Percentiles rank a stretch among this genome's conserved stretches.
phyloP scores from a whole-genome alignment of 768 basidiomycete genomes.

The Kwoniella mangroviensis region DNA sequence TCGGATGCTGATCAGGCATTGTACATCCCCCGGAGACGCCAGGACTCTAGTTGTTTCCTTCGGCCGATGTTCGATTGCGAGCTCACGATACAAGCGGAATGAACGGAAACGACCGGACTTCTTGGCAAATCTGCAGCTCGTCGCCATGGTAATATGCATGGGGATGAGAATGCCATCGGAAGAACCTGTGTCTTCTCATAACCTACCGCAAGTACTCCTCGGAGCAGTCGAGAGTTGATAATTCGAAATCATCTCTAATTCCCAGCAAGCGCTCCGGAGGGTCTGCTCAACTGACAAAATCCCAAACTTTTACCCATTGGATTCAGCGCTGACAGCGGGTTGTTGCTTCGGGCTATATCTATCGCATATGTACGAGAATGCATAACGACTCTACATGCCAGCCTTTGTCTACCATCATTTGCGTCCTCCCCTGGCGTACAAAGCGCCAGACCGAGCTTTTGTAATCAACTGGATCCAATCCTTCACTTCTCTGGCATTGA shows the following conservation, averaged over 20 bases:
- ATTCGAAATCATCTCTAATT: no score
- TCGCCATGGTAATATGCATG: no score
- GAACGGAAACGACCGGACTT: neutral
- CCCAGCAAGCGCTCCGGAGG: no score
- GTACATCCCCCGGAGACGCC: neutral
- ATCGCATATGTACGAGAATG: no score
- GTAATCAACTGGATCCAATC: conserved; percentile 42
- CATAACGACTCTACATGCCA: no score
- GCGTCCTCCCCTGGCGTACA: conserved; percentile 12
- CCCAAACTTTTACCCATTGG: no score
- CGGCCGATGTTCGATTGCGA: neutral
- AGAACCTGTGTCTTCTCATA: neutral
- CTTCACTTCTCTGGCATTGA: conserved; percentile 32
- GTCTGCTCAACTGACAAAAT: no score
- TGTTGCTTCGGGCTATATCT: no score
- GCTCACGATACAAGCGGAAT: neutral
- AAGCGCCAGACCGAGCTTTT: conserved; percentile 24
- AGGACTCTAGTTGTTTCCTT: neutral
- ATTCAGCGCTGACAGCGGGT: no score
- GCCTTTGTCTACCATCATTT: neutral
- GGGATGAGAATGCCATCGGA: neutral
- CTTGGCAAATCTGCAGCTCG: no score
- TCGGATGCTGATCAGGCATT: neutral
- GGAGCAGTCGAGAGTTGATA: no score
- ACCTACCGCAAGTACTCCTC: no score